Evolutionary conservation across 164 flowering plant genomes (phyloP), one percentile per base, ranked within the genome.

Genomic region (Platanus orientalis): DNA sequence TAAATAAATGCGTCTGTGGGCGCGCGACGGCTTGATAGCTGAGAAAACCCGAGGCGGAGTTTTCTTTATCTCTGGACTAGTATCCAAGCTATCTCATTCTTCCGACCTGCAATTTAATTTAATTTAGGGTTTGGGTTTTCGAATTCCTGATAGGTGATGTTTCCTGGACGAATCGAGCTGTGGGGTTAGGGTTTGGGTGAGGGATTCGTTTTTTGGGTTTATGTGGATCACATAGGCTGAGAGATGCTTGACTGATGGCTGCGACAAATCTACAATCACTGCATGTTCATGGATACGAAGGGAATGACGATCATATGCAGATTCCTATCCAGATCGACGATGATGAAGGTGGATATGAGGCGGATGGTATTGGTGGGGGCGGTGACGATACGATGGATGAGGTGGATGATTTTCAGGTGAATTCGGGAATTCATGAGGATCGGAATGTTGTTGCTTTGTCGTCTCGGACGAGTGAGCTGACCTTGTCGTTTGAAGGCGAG

Each of bases 401-500:
- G 21, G 60, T 54, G 3, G 71, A 76, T 9, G 82, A 73, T 1
- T 19, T 34, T 21, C 62, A 66, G 26, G 16, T 69, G 32, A 62
- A 63, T 64, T 54, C 77, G 7, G 66, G 65, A 26, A 69, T 58
- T 48, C 64, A 40, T 51, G 60, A 40, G 30, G 68, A 70, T 53
- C 75, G 12, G 42, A 36, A 65, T 23, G 50, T 26, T n/a, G 19
- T 59, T 50, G 57, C 53, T 57, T 34, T 64, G 71, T 72, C 78
- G 29, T 69, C 83, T 29, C 64, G 89, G 69, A 73, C 79, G 9
- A 82, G 86, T 64, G 86, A 85, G 76, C 85, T 85, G 16, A 83
- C 85, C 34, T 68, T 85, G 4, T 68, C 90, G 16, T 85, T 85
- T 48, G 84, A 83, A 69, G 90, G 90, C 39, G 83, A 83, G 61